Evolutionary conservation across 148 eudicot species (phyloP), one percentile per base, ranked within the genome.

Genomic region (Cornus florida): DNA sequence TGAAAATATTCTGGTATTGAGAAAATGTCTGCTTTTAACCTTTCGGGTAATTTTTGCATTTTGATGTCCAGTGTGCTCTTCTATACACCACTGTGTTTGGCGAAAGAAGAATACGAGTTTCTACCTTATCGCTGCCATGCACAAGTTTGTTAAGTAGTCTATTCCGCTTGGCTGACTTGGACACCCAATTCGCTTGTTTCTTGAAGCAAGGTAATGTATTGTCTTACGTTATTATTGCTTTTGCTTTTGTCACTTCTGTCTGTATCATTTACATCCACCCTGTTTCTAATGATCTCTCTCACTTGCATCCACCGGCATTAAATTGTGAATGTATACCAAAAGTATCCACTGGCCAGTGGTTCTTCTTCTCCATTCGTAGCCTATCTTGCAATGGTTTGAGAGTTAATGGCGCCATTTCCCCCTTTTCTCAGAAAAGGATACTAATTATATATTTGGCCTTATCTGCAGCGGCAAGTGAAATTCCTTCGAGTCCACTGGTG

Each of bases 71-170:
- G 99, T 96, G 97, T 79, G 99, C 99, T 20, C 97, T 96, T 89
- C 90, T 96, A 22, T 96, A 96, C 86, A 96, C 99, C 62, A 96
- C 98, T 74, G 85, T 96, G 48, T 90, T 92, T 85, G 99, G 99
- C 74, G 91, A 96, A 87, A 90, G 99, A 87, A 91, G 97, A 92
- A 96, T 96, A 66, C 89, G 99, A 67, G 92, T 96, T 77, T 88
- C 92, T 78, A 96, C 92, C 56, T 84, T 96, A 77, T 93, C 99
- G 80, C 93, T 96, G 78, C 91, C 98, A 41, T 93, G 98, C 86
- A 93, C 99, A 39, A 93, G 84, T 83, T 83, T 86, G 86, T 83
- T 96, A 76, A 91, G 97, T 86, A 91, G 90, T 85, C 77, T 96
- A 74, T 96, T 96, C 86, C 95, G 98, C 71, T 85, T 95, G 80